phyloP scores from a whole-genome alignment of 176 grass and related monocot genomes.

The Lolium perenne region DNA sequence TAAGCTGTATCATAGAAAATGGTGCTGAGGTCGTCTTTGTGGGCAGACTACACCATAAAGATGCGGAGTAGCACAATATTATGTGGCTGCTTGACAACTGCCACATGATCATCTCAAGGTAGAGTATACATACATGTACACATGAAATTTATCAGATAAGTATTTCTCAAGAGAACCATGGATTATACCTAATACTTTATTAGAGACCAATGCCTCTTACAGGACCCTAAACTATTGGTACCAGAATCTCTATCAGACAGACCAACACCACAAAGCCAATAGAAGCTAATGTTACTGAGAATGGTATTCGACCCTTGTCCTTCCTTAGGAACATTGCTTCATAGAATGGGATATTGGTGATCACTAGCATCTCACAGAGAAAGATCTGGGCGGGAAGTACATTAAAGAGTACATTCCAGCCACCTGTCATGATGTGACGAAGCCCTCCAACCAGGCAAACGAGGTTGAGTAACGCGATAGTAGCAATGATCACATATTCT shows the following conservation, averaged over 20 bases:
- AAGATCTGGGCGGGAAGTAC: slow-evolving; percentile 54
- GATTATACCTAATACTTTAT: neutral
- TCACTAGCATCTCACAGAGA: slow-evolving; percentile 58
- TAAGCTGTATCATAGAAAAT: slow-evolving; percentile 25
- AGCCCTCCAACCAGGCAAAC: slow-evolving; percentile 52
- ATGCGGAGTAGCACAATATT: neutral
- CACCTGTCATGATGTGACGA: slow-evolving; percentile 14
- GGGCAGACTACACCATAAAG: neutral
- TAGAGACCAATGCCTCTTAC: neutral
- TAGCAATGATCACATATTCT: slow-evolving; percentile 65
- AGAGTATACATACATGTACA: neutral
- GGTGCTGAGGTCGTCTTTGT: slow-evolving; percentile 15
- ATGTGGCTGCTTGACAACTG: neutral
- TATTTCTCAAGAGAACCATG: neutral
- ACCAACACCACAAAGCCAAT: slow-evolving; percentile 47
- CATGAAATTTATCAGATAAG: slow-evolving; percentile 22
- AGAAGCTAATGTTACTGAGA: slow-evolving; percentile 51
- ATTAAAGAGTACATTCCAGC: slow-evolving; percentile 20
- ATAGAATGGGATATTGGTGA: slow-evolving; percentile 63
- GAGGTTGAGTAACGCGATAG: slow-evolving; percentile 63
- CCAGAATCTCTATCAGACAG: slow-evolving; percentile 22
- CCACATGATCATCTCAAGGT: neutral
- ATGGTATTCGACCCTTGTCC: slow-evolving; percentile 65
- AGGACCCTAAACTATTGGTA: slow-evolving; percentile 42
- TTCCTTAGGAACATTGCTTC: slow-evolving; percentile 79